These are phyloP conservation scores for Apiospora kogelbergensis DNA, from an alignment of 2,329 filamentous ascomycete genomes.

Conservation along the genomic window DNA sequence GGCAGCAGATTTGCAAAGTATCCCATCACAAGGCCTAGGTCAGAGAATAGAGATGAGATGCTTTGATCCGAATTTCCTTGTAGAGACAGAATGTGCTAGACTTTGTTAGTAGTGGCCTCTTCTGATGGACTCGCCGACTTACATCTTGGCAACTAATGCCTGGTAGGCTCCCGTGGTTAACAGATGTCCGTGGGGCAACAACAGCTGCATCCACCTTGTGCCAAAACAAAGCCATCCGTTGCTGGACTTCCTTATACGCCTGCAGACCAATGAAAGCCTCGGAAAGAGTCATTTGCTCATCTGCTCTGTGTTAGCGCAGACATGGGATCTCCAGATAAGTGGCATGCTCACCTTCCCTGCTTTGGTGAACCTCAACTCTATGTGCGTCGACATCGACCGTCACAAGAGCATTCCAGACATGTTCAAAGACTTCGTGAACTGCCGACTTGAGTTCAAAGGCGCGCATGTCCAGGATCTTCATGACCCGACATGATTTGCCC, in stretches of 20 bases:
- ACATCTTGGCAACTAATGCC: constrained; percentile 43
- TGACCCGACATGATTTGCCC: constrained; percentile 60
- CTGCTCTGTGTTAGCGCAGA: constrained; percentile 31
- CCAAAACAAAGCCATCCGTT: constrained; percentile 61
- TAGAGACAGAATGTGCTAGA: constrained; percentile 44
- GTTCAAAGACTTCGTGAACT: constrained; percentile 65
- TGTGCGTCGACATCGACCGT: constrained; percentile 56
- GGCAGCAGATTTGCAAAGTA: constrained; percentile 56
- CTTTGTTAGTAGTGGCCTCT: constrained; percentile 17
- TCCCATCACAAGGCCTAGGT: constrained; percentile 50
- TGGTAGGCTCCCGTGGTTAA: constrained; percentile 32
- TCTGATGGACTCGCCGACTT: constrained; percentile 19
- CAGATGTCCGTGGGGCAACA: constrained; percentile 58
- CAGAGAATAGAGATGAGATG: constrained; percentile 51
- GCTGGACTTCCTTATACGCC: constrained; percentile 61
- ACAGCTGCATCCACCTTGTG: constrained; percentile 62
- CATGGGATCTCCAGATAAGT: no score
- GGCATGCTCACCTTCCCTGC: constrained; percentile 44
- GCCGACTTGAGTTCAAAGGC: constrained; percentile 65
- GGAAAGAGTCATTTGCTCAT: constrained; percentile 50
- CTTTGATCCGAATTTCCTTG: constrained; percentile 43
- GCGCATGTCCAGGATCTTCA: constrained; percentile 64
- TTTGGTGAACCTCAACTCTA: constrained; percentile 56
- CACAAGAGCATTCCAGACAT: constrained; percentile 71
- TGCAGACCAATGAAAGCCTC: constrained; percentile 57